A percentile compares a stretch with the other conserved stretches of the same genome.
These are phyloP conservation scores for Crucihimalaya himalaica DNA, from an alignment of 345 rosid genomes.

Conservation along the genomic window DNA sequence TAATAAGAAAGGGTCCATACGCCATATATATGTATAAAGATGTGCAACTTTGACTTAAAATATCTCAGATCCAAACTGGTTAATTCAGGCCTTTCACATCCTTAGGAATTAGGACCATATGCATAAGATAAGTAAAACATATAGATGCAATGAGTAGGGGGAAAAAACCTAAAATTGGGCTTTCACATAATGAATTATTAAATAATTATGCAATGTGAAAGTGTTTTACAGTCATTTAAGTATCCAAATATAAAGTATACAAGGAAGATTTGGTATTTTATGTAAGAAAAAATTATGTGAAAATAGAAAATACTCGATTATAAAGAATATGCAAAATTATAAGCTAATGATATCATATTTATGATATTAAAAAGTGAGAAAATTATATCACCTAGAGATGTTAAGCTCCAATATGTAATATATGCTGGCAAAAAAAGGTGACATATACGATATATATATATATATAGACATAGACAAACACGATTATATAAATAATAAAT, in stretches of 20 bases:
- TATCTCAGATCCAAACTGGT: slow-evolving; percentile 8
- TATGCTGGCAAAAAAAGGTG: not conserved
- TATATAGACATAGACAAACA: not conserved
- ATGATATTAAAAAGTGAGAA: not conserved
- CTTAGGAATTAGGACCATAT: slow-evolving; percentile 10
- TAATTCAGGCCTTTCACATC: slow-evolving; percentile 17
- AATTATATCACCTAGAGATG: not conserved
- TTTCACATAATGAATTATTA: slow-evolving; percentile 1
- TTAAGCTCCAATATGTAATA: not conserved
- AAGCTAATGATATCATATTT: not conserved
- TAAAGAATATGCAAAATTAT: not conserved
- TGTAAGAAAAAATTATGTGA: not conserved
- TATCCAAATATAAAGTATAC: not conserved
- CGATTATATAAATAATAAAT: not conserved
- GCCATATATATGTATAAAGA: not conserved
- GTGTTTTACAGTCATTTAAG: not conserved
- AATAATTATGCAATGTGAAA: not conserved
- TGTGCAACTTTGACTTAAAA: slow-evolving; percentile 28
- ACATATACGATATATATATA: not conserved
- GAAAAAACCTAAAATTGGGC: not conserved
- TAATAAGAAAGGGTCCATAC: slow-evolving; percentile 19
- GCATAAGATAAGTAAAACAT: not conserved
- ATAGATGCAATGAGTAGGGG: not conserved
- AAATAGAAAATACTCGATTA: not conserved
- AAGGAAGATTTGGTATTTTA: not conserved